phyloP scores from a whole-genome alignment of 2,329 filamentous ascomycete genomes.

The Passalora sequoiae region DNA sequence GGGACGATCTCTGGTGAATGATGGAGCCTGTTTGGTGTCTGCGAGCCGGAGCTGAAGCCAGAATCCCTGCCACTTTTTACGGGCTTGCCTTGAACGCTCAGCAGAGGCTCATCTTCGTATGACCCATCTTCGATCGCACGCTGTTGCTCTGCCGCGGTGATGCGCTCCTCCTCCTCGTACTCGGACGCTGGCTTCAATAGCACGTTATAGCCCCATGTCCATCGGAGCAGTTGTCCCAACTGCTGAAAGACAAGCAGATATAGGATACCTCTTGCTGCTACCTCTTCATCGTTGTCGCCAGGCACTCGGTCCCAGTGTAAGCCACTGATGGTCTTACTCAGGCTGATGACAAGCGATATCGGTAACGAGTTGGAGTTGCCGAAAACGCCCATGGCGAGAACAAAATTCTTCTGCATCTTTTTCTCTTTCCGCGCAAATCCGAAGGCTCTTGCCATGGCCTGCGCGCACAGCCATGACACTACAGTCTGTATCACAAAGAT shows the following conservation, averaged over 20 bases:
- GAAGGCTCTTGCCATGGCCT: constrained; percentile 66
- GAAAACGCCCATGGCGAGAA: constrained; percentile 95
- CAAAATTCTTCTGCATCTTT: constrained; percentile 84
- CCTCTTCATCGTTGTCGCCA: constrained; percentile 91
- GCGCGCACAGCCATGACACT: constrained; percentile 75
- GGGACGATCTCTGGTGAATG: constrained; percentile 23
- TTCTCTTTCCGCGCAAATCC: constrained; percentile 51
- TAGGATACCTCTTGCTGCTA: constrained; percentile 85
- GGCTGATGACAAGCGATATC: constrained; percentile 88
- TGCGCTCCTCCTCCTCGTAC: constrained; percentile 61
- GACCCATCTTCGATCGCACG: constrained; percentile 46
- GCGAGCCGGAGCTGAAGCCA: constrained; percentile 44
- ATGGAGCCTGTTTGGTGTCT: constrained; percentile 37
- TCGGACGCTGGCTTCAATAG: constrained; percentile 78
- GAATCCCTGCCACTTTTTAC: constrained; percentile 32
- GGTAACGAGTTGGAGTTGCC: constrained; percentile 97
- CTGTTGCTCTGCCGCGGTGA: constrained; percentile 48
- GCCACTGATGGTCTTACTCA: constrained; percentile 85
- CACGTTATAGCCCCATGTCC: constrained; percentile 98
- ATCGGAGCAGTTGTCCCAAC: constrained; percentile 86
- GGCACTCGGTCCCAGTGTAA: constrained; percentile 90
- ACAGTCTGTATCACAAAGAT: constrained; percentile 87
- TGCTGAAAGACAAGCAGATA: constrained; percentile 98
- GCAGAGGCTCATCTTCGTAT: constrained; percentile 49
- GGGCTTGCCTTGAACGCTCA: constrained; percentile 30